Conservation (phyloP, 2,329 filamentous ascomycete genomes). For the Didymella pinodella region DNA sequence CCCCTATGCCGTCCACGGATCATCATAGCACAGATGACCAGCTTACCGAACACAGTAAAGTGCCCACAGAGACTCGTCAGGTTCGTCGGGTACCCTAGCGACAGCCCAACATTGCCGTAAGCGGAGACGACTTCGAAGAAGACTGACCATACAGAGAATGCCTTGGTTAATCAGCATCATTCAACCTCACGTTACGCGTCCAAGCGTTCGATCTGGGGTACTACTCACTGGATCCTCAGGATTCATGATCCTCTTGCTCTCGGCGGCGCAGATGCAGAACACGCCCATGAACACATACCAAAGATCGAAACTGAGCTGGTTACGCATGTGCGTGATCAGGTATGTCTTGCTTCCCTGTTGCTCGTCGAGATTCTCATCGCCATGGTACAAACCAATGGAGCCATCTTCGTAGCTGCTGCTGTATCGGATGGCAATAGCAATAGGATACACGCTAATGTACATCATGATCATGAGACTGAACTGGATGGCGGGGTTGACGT, state of each 20-base stretch:
- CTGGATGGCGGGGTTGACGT: slow-evolving; percentile 63
- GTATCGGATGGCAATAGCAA: slow-evolving; percentile 67
- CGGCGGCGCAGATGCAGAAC: slow-evolving; percentile 48
- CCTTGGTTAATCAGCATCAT: background rate
- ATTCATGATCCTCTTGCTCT: slow-evolving; percentile 49
- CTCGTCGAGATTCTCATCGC: slow-evolving; percentile 33
- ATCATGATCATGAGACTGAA: slow-evolving; percentile 69
- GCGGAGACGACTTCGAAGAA: slow-evolving; percentile 54
- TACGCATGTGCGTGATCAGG: slow-evolving; percentile 50
- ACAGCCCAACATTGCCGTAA: slow-evolving; percentile 54
- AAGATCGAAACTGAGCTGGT: slow-evolving; percentile 52
- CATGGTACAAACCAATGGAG: slow-evolving; percentile 64
- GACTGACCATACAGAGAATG: slow-evolving; percentile 53
- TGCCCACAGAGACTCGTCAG: slow-evolving; percentile 56
- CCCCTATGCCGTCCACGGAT: slow-evolving; percentile 63
- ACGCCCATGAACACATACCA: slow-evolving; percentile 55
- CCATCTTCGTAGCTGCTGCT: slow-evolving; percentile 67
- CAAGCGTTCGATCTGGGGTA: background rate
- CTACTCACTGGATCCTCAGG: slow-evolving; percentile 34
- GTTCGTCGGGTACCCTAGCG: slow-evolving; percentile 53
- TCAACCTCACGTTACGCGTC: background rate
- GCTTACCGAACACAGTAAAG: slow-evolving; percentile 60
- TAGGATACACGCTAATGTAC: slow-evolving; percentile 68
- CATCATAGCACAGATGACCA: slow-evolving; percentile 64
- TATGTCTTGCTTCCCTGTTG: slow-evolving; percentile 19